phyloP scores from a whole-genome alignment of 805 yeast species.

The Saccharomycopsis amapae region DNA sequence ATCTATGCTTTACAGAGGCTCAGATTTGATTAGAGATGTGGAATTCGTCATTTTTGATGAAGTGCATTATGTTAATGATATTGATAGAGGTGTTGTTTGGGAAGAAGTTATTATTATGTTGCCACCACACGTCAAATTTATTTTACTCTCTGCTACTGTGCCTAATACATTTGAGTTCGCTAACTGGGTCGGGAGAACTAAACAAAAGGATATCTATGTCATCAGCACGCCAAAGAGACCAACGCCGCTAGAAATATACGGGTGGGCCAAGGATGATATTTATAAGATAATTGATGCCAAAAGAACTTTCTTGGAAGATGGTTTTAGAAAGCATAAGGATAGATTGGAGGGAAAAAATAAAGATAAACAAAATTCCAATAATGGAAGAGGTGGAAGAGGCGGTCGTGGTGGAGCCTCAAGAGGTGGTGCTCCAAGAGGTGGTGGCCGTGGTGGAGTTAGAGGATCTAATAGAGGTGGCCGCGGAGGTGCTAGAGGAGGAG shows the following conservation, averaged over 20 bases:
- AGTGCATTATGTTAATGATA: constrained; percentile 95
- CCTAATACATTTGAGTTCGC: constrained; percentile 99
- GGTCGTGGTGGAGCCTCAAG: constrained; percentile 29
- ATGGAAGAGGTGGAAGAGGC: constrained; percentile 33
- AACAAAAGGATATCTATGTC: constrained; percentile 91
- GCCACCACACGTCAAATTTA: constrained; percentile 92
- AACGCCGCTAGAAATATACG: constrained; percentile 80
- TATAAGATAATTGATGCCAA: constrained; percentile 69
- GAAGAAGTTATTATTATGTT: constrained; percentile 97
- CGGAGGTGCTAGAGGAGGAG: constrained; percentile 23
- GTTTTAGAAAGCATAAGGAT: constrained; percentile 55
- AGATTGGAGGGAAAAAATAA: constrained; percentile 39
- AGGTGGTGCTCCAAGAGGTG: constrained; percentile 33
- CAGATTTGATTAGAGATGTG: constrained; percentile 92
- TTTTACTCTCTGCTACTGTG: constrained; percentile 90
- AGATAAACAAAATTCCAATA: constrained; percentile 32
- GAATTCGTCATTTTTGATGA: constrained; percentile 97
- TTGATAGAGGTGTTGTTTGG: constrained; percentile 98
- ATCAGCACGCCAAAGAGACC: constrained; percentile 96
- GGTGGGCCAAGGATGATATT: constrained; percentile 74
- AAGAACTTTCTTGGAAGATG: constrained; percentile 58
- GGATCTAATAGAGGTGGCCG: constrained; percentile 25
- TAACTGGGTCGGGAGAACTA: constrained; percentile 96
- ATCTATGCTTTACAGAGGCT: constrained; percentile 93
- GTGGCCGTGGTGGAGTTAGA: constrained; percentile 28